These are phyloP conservation scores for Phaeotremella skinneri DNA, from an alignment of 768 basidiomycete species.

Conservation along the genomic window DNA sequence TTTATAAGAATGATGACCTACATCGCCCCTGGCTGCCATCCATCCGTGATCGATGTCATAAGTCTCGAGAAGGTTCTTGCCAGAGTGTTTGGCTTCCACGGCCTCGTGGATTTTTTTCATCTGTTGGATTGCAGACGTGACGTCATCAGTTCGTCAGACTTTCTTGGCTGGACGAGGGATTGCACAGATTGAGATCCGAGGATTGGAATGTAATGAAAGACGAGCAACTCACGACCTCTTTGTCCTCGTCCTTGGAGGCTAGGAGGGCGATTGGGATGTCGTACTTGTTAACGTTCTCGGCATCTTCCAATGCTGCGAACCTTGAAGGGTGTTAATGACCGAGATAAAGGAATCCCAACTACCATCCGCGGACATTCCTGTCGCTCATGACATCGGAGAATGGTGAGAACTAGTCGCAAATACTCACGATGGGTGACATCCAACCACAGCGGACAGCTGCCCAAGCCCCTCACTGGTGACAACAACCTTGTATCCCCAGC, in stretches of 20 bases:
- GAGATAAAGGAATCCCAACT: not conserved
- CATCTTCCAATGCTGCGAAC: constrained; percentile 54
- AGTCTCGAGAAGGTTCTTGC: constrained; percentile 37
- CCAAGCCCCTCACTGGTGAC: constrained; percentile 12
- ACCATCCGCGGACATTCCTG: not conserved
- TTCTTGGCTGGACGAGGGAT: not conserved
- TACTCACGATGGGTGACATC: constrained; percentile 63
- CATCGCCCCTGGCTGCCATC: constrained; percentile 42
- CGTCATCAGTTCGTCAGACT: not conserved
- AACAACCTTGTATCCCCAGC: constrained; percentile 43
- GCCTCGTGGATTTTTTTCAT: constrained; percentile 1
- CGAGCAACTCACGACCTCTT: constrained; percentile 56
- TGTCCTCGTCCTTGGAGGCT: constrained; percentile 62
- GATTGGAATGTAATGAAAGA: not conserved
- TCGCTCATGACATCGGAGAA: not conserved
- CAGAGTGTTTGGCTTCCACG: constrained; percentile 33
- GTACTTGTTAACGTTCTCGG: constrained; percentile 53
- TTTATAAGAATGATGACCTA: constrained; percentile 20
- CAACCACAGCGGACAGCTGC: constrained; percentile 57
- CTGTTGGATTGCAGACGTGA: not conserved
- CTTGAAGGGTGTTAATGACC: constrained; percentile 44
- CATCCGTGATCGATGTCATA: constrained; percentile 40
- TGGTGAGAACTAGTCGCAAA: not conserved
- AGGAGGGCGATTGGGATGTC: constrained; percentile 61
- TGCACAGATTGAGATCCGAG: not conserved